These are phyloP conservation scores for Avicennia marina DNA, from an alignment of 257 asterid genomes.

Conservation along the genomic window DNA sequence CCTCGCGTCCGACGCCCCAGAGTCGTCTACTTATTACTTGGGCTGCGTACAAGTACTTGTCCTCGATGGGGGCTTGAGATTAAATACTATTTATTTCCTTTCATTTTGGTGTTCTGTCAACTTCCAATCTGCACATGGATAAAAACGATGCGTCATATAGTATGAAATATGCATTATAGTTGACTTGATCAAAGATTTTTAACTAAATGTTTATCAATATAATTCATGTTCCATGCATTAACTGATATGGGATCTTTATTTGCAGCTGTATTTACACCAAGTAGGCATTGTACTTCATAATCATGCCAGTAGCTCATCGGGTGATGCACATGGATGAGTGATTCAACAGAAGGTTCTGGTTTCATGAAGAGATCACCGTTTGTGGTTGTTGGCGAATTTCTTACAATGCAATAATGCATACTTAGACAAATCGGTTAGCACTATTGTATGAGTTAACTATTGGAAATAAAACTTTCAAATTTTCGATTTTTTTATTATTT, in stretches of 20 bases:
- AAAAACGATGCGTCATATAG: not conserved
- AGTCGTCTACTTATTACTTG: slow-evolving; percentile 13
- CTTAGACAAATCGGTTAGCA: too few relatives aligned
- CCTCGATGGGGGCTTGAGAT: not conserved
- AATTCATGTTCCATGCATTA: not conserved
- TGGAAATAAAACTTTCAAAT: too few relatives aligned
- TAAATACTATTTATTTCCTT: not conserved
- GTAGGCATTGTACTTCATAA: not conserved
- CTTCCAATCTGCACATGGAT: slow-evolving; percentile 13
- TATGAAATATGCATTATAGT: slow-evolving; percentile 5
- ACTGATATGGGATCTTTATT: not conserved
- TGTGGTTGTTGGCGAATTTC: too few relatives aligned
- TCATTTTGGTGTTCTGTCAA: slow-evolving; percentile 10
- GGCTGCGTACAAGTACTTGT: slow-evolving; percentile 7
- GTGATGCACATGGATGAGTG: too few relatives aligned
- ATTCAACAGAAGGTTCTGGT: not conserved
- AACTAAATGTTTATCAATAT: slow-evolving; percentile 10
- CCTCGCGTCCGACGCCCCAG: slow-evolving; percentile 18
- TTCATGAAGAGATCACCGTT: too few relatives aligned
- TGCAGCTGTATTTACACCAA: not conserved
- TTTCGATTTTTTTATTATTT: too few relatives aligned
- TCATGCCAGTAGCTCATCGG: too few relatives aligned
- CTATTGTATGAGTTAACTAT: too few relatives aligned
- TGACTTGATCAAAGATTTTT: slow-evolving; percentile 16
- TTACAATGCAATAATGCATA: too few relatives aligned